phyloP scores from a whole-genome alignment of 805 yeast species.

The Kazachstania martiniae region DNA sequence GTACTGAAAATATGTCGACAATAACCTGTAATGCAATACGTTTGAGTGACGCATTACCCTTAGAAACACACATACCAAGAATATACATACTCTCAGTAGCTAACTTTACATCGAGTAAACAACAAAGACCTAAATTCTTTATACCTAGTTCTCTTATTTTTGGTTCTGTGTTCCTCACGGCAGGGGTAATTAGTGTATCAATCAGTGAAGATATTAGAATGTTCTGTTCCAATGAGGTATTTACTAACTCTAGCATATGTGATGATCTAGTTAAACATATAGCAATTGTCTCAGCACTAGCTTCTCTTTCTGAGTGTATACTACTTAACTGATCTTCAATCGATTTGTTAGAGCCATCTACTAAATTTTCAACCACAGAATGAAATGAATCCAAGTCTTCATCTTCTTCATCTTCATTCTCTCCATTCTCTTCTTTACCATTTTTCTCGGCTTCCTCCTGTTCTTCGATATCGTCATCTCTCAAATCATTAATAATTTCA shows the following conservation, averaged over 20 bases:
- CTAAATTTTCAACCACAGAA: slow-evolving; percentile 34
- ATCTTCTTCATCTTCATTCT: slow-evolving; percentile 21
- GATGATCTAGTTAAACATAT: slow-evolving; percentile 62
- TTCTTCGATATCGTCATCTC: slow-evolving; percentile 47
- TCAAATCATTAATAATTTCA: slow-evolving; percentile 78
- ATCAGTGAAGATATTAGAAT: slow-evolving; percentile 56
- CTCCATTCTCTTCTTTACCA: slow-evolving; percentile 9
- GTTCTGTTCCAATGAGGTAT: slow-evolving; percentile 54
- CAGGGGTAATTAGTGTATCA: slow-evolving; percentile 70
- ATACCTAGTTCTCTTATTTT: slow-evolving; percentile 56
- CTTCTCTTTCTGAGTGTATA: slow-evolving; percentile 26
- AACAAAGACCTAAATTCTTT: slow-evolving; percentile 67
- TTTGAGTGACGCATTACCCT: slow-evolving; percentile 53
- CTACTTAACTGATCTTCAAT: slow-evolving; percentile 7
- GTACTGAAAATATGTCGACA: slow-evolving; percentile 67
- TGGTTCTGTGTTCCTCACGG: slow-evolving; percentile 49
- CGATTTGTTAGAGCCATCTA: slow-evolving; percentile 13
- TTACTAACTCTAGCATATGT: slow-evolving; percentile 55
- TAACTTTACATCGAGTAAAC: slow-evolving; percentile 54
- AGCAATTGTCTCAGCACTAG: slow-evolving; percentile 35
- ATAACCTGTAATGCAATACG: slow-evolving; percentile 57
- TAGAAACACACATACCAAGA: slow-evolving; percentile 59
- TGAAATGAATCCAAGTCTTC: slow-evolving; percentile 37
- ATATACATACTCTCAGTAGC: slow-evolving; percentile 56
- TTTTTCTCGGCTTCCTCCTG: slow-evolving; percentile 24